These are phyloP conservation scores for Teunomyces panamensis DNA, from an alignment of 805 yeast genomes.

Conservation along the genomic window DNA sequence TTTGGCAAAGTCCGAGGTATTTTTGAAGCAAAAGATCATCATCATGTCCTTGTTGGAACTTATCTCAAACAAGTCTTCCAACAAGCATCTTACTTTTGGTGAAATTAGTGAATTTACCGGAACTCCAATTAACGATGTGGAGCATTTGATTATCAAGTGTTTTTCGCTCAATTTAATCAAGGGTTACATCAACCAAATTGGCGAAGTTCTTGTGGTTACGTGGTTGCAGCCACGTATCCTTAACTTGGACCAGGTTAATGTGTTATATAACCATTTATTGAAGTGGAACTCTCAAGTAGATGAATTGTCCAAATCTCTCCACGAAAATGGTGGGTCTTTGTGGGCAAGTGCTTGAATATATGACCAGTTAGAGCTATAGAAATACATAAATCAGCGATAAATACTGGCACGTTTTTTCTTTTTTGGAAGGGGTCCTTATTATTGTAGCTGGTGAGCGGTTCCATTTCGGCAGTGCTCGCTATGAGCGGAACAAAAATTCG, in stretches of 20 bases:
- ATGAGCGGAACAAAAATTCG: background rate
- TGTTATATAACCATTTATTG: conserved; percentile 68
- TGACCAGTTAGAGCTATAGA: background rate
- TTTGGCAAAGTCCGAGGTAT: conserved; percentile 55
- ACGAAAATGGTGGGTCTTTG: conserved; percentile 37
- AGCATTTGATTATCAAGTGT: conserved; percentile 87
- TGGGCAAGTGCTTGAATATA: conserved; percentile 31
- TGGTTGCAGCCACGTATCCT: conserved; percentile 98
- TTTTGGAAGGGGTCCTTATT: background rate
- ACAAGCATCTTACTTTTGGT: conserved; percentile 67
- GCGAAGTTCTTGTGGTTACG: conserved; percentile 69
- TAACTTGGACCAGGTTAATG: conserved; percentile 73
- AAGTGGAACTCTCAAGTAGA: conserved; percentile 79
- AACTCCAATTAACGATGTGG: conserved; percentile 71
- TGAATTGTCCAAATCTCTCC: conserved; percentile 46
- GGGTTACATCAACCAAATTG: conserved; percentile 90
- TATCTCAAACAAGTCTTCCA: conserved; percentile 72
- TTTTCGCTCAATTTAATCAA: conserved; percentile 76
- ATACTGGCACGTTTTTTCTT: background rate
- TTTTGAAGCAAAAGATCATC: conserved; percentile 86
- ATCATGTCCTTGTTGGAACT: conserved; percentile 88
- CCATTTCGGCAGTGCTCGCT: background rate
- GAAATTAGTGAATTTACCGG: conserved; percentile 71
- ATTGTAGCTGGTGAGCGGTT: background rate
- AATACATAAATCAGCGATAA: background rate